Percentiles rank a stretch among this genome's conserved stretches.
These are phyloP conservation scores for Cymbidium sinense DNA, from an alignment of 106 monocot genomes.

Conservation along the genomic window DNA sequence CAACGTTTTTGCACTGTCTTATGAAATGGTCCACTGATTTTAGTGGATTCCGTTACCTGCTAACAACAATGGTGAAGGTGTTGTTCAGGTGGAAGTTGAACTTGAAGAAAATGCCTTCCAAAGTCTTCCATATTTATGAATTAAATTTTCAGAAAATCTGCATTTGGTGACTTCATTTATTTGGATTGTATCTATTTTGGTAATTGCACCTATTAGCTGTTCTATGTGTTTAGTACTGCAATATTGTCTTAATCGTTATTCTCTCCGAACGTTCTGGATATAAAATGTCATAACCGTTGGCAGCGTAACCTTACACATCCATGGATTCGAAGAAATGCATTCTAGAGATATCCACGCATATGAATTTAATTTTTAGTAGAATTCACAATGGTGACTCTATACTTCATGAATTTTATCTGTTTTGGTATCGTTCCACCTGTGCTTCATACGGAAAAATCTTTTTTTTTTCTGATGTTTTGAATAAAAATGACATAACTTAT, in stretches of 20 bases:
- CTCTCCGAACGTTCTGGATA: too few species aligned
- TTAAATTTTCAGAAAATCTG: background rate
- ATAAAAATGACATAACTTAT: background rate
- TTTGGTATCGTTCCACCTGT: background rate
- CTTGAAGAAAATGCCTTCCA: background rate
- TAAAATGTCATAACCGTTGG: too few species aligned
- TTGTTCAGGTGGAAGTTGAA: background rate
- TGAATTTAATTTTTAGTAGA: background rate
- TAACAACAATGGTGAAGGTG: background rate
- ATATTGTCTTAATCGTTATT: background rate
- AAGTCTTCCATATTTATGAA: background rate
- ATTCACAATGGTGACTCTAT: background rate
- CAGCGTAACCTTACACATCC: background rate
- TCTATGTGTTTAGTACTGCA: background rate
- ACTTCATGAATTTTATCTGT: background rate
- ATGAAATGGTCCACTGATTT: slow-evolving; percentile 3
- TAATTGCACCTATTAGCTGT: background rate
- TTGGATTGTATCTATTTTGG: background rate
- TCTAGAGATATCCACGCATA: background rate
- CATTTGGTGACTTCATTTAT: background rate
- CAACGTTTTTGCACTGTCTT: background rate
- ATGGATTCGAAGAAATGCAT: background rate
- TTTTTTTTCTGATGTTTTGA: background rate
- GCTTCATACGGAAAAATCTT: background rate
- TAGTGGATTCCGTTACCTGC: background rate